These are phyloP conservation scores for Aristolochia californica DNA, from an alignment of 164 flowering plant genomes.

Conservation along the genomic window DNA sequence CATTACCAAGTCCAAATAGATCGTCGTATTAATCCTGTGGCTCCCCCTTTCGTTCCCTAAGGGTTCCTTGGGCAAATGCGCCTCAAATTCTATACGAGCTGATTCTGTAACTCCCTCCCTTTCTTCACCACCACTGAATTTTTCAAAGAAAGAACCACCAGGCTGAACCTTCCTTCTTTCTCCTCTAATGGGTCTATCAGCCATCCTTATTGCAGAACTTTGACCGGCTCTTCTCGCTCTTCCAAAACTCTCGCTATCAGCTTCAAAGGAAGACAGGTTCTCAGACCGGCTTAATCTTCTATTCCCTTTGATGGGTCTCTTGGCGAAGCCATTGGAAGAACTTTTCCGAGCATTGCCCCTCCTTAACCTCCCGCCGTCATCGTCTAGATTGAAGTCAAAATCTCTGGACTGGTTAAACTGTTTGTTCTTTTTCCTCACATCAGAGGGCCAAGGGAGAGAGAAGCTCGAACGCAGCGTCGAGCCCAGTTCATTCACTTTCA, in stretches of 20 bases:
- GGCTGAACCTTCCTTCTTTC: slow-evolving; percentile 5
- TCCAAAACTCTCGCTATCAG: not conserved
- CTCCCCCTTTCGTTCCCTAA: slow-evolving; percentile 1
- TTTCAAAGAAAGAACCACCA: not conserved
- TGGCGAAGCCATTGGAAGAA: slow-evolving; percentile 25
- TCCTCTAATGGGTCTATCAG: slow-evolving; percentile 7
- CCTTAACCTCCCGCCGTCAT: not conserved
- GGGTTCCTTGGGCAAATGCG: too few relatives aligned
- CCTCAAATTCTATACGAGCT: not conserved
- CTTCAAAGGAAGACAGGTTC: not conserved
- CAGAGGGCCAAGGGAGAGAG: not conserved
- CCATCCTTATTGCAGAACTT: slow-evolving; percentile 1
- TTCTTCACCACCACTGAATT: not conserved
- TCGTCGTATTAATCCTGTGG: slow-evolving; percentile 15
- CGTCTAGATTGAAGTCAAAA: not conserved
- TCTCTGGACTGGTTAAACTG: not conserved
- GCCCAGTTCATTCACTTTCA: too few relatives aligned
- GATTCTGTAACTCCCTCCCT: not conserved
- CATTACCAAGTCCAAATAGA: slow-evolving; percentile 8
- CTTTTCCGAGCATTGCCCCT: slow-evolving; percentile 1
- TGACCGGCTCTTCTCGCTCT: slow-evolving; percentile 4
- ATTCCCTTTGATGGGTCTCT: slow-evolving; percentile 20
- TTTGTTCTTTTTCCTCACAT: not conserved
- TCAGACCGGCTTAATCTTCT: slow-evolving; percentile 5
- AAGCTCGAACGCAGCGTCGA: too few relatives aligned